Conservation (phyloP, 192 early-diverging fungal species). For the Kappamyces sp. region DNA sequence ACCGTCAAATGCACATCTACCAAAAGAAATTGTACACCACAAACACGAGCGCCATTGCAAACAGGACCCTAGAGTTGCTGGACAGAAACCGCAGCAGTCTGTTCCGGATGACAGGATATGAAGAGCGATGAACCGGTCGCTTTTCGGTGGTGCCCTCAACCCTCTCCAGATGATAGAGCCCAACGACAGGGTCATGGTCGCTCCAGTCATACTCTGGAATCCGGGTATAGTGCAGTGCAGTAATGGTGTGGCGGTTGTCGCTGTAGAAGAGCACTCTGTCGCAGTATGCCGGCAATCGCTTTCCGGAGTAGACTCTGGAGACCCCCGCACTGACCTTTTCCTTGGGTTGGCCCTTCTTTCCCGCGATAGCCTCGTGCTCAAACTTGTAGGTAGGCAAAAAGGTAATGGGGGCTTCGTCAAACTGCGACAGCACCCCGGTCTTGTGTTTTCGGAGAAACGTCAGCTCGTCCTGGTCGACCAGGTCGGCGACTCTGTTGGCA, state of each 20-base stretch:
- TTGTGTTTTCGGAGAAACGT: slow-evolving; percentile 7
- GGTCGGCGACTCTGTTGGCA: slow-evolving; percentile 5
- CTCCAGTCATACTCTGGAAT: slow-evolving; percentile 18
- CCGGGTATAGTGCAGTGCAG: slow-evolving; percentile 19
- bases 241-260: slow-evolving; percentile 12
- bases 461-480: slow-evolving; percentile 30
- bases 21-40: too few species aligned
- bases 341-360: not conserved
- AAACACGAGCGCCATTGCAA: too few species aligned
- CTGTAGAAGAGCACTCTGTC: slow-evolving; percentile 32
- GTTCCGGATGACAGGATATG: too few species aligned
- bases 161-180: slow-evolving; percentile 19
- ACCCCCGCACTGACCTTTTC: slow-evolving; percentile 1
- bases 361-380: not conserved
- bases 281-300: slow-evolving; percentile 33
- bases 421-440: slow-evolving; percentile 16
- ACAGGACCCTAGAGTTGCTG: too few species aligned
- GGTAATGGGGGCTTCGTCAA: slow-evolving; percentile 24
- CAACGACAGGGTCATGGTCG: slow-evolving; percentile 35
- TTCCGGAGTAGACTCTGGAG: slow-evolving; percentile 10
- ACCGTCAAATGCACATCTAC: too few species aligned
- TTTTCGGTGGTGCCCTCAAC: too few species aligned
- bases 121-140: too few species aligned
- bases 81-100: too few species aligned
- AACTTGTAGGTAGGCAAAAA: slow-evolving; percentile 34